A percentile compares a stretch with the other conserved stretches of the same genome.
phyloP scores from a whole-genome alignment of 108 stramenopile genomes.

The Pseudonitzschia delicatissima region DNA sequence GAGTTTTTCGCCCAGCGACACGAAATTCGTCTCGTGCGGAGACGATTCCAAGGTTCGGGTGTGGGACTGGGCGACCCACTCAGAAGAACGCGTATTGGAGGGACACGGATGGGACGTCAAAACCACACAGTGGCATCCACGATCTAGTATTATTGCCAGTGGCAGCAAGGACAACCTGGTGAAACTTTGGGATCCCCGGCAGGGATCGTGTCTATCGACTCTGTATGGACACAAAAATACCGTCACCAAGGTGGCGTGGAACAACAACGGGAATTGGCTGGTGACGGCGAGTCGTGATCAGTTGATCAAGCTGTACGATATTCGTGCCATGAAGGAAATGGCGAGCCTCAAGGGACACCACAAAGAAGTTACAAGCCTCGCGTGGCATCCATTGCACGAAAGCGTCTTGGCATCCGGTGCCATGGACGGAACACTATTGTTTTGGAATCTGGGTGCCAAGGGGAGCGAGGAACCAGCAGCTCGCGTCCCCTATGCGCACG shows the following conservation, averaged over 20 bases:
- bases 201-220: slow-evolving; percentile 79
- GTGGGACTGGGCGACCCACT: slow-evolving; percentile 88
- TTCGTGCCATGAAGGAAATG: slow-evolving; percentile 90
- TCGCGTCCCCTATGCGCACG: slow-evolving; percentile 88
- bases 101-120: slow-evolving; percentile 98
- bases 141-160: slow-evolving; percentile 84
- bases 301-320: slow-evolving; percentile 92
- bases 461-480: slow-evolving; percentile 80
- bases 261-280: slow-evolving; percentile 95
- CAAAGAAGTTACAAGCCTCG: slow-evolving; percentile 89
- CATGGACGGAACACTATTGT: slow-evolving; percentile 92
- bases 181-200: slow-evolving; percentile 95
- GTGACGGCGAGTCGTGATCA: slow-evolving; percentile 90
- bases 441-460: slow-evolving; percentile 92
- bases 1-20: slow-evolving; percentile 90
- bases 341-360: slow-evolving; percentile 84
- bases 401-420: slow-evolving; percentile 87
- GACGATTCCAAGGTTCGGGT: slow-evolving; percentile 93
- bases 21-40: slow-evolving; percentile 92
- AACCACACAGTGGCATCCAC: slow-evolving; percentile 90
- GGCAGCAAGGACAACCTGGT: slow-evolving; percentile 91
- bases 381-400: slow-evolving; percentile 96
- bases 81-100: slow-evolving; percentile 79
- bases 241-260: slow-evolving; percentile 92
- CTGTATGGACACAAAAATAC: slow-evolving; percentile 96